A percentile compares a stretch with the other conserved stretches of the same genome.
phyloP scores from a whole-genome alignment of 768 basidiomycete species.

The Boletus rubroflammeus region DNA sequence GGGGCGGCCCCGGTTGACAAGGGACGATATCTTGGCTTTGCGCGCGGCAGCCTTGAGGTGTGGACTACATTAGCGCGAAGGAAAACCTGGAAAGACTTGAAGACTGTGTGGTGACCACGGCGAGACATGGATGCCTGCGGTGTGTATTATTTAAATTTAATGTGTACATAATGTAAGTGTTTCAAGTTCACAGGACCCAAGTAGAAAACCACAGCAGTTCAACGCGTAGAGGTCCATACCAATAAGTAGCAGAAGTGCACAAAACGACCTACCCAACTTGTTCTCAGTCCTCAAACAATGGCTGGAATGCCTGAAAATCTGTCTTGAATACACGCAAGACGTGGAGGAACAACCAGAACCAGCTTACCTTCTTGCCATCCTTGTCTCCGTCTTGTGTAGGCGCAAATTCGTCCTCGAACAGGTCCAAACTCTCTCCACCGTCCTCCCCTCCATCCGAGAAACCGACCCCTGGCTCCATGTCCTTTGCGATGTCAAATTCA shows the following conservation, averaged over 20 bases:
- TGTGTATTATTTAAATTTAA: neutral
- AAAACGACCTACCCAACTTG: neutral
- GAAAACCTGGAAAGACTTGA: slow-evolving; percentile 12
- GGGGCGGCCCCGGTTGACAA: slow-evolving; percentile 11
- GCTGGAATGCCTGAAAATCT: slow-evolving; percentile 26
- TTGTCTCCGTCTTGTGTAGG: slow-evolving; percentile 29
- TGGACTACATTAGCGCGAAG: slow-evolving; percentile 1
- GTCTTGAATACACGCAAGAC: neutral
- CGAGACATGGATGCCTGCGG: slow-evolving; percentile 14
- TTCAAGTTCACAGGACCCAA: neutral
- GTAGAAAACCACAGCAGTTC: neutral
- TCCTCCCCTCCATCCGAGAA: slow-evolving; percentile 6
- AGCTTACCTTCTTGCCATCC: slow-evolving; percentile 26
- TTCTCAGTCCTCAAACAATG: slow-evolving; percentile 32
- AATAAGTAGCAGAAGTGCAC: neutral
- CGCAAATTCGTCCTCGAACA: slow-evolving; percentile 33
- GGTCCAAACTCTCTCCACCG: slow-evolving; percentile 24
- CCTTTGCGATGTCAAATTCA: slow-evolving; percentile 19
- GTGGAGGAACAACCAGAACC: neutral
- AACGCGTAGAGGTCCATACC: neutral
- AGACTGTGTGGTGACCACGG: slow-evolving; percentile 11
- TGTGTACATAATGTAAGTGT: neutral
- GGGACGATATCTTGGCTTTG: slow-evolving; percentile 4
- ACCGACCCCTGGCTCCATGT: neutral
- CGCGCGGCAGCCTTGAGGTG: neutral